Evolutionary conservation across 1,284 basidiomycete species (phyloP), one percentile per base, ranked within the genome.

Genomic region (Meripilus lineatus): DNA sequence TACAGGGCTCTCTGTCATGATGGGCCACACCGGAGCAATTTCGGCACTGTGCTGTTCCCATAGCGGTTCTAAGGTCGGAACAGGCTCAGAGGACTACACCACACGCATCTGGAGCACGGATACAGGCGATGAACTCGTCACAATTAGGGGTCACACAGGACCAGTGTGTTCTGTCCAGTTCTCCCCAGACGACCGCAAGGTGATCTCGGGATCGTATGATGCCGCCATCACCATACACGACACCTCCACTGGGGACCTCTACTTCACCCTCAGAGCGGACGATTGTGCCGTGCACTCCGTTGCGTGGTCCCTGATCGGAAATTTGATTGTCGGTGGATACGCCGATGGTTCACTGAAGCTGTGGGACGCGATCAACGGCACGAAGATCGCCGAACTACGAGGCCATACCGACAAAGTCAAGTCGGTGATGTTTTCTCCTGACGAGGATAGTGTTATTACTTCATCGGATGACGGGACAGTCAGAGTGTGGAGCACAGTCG

Each of bases 121-220:
- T 4, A 48, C 42, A 2, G 56, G 53, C 18, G 23, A 22, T n/a
- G 46, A 42, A 8, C 32, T 45, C 13, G 38, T 33, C 32, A 51
- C 48, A 30, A 51, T 59, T 25, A 35, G 45, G 7, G 57, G 45
- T 18, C 59, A 62, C 49, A 50, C 39, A 1, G 63, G 58, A 3
- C 50, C 56, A 0, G 57, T 71, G 5, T 65, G 59, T 35, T 53
- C 54, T 5, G 53, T 70, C 17, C 54, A 46, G 18, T 69, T 67
- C 46, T 64, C 65, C 3, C 58, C 58, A 11, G 64, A 70, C 38
- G 59, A 58, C 13, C 45, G 38, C 13, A 21, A 46, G 17, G 40
- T 55, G 28, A 36, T 49, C n/a, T 47, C 52, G 24, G 53, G 52
- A 14, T 53, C 53, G 21, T 37, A 41, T 11, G 45, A 51, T 28